Evolutionary conservation across 495 filamentous ascomycete species (phyloP).

Genomic region (Podospora comata): DNA sequence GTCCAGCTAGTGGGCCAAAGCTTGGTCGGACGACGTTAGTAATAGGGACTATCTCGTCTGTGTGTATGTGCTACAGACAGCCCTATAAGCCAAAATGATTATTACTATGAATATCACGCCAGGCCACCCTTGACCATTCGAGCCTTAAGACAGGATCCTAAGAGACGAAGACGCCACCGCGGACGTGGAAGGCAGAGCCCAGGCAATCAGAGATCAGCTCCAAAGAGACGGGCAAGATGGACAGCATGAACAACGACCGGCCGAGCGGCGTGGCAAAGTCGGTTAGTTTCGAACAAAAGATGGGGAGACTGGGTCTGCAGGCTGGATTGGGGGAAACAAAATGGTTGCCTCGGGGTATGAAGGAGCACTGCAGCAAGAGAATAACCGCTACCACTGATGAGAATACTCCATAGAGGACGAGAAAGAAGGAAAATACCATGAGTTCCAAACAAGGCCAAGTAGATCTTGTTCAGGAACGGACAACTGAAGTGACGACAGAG

Average conservation of each 20-base stretch:
- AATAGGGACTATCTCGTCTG: background rate
- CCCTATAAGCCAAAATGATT: constrained; percentile 23
- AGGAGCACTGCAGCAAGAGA: constrained; percentile 10
- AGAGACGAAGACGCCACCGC: constrained; percentile 16
- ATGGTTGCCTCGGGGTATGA: background rate
- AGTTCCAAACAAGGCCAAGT: constrained; percentile 21
- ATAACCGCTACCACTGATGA: background rate
- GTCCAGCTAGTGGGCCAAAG: constrained; percentile 7
- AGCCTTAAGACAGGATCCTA: constrained; percentile 20
- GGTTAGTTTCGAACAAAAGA: constrained; percentile 14
- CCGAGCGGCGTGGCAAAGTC: constrained; percentile 25
- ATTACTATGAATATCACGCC: constrained; percentile 22
- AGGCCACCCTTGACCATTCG: constrained; percentile 7
- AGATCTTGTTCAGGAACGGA: constrained; percentile 2
- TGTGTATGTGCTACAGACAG: constrained; percentile 13
- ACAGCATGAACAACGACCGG: constrained; percentile 26
- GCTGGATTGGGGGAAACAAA: background rate
- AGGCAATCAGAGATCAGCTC: constrained; percentile 18
- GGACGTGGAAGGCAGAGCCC: constrained; percentile 13
- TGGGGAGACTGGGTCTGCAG: background rate
- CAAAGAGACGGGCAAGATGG: constrained; percentile 14
- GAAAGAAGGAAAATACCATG: constrained; percentile 10
- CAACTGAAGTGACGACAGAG: constrained; percentile 11
- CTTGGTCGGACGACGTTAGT: constrained; percentile 8
- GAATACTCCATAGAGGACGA: constrained; percentile 1